These are phyloP conservation scores for Zarea fungicola DNA, from an alignment of 2,329 filamentous ascomycete genomes.

Conservation along the genomic window DNA sequence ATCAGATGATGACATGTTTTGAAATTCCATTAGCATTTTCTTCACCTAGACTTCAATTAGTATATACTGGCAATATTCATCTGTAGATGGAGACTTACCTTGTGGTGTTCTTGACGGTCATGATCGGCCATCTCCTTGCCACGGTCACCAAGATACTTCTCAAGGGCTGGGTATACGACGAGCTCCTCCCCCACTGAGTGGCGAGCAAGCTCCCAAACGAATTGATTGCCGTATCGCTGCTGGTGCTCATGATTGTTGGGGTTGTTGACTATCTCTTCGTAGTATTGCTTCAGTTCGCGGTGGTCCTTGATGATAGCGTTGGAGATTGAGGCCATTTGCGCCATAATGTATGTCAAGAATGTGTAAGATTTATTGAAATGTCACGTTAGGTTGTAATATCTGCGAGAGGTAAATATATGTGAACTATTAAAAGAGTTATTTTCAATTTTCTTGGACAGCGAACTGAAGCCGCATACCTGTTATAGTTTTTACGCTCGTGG, in stretches of 20 bases:
- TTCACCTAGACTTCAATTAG: slow-evolving; percentile 38
- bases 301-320: slow-evolving; percentile 25
- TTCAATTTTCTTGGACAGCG: too few species aligned
- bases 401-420: too few species aligned
- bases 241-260: slow-evolving; percentile 31
- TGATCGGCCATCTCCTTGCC: slow-evolving; percentile 41
- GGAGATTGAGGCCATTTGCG: slow-evolving; percentile 26
- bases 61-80: not conserved
- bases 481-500: too few species aligned
- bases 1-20: slow-evolving; percentile 36
- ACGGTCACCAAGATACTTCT: slow-evolving; percentile 38
- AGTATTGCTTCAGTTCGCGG: slow-evolving; percentile 30
- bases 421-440: too few species aligned
- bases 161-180: slow-evolving; percentile 49
- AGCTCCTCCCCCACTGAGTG: slow-evolving; percentile 45
- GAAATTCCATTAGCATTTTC: slow-evolving; percentile 43
- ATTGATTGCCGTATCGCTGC: slow-evolving; percentile 39
- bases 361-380: too few species aligned
- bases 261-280: slow-evolving; percentile 34
- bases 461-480: too few species aligned
- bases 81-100: slow-evolving; percentile 23
- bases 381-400: too few species aligned
- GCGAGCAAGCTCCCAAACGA: slow-evolving; percentile 44
- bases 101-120: slow-evolving; percentile 43
- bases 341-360: too few species aligned